These are phyloP conservation scores for Gossypium raimondii DNA, from an alignment of 345 rosid genomes.

Conservation along the genomic window DNA sequence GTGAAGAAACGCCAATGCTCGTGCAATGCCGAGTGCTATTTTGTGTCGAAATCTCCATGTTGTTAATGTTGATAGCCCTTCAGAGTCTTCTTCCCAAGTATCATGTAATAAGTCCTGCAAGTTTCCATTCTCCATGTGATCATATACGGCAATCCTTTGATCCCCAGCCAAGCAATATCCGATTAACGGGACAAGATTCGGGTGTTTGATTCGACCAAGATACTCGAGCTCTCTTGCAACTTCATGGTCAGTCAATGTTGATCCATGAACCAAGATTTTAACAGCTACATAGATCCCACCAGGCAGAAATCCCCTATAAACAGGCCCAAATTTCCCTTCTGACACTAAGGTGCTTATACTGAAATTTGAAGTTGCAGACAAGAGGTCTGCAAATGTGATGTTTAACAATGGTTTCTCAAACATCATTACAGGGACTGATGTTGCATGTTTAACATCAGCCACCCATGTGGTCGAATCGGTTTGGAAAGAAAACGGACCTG, in stretches of 20 bases:
- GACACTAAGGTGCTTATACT: slow-evolving; percentile 79
- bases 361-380: slow-evolving; percentile 81
- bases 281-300: slow-evolving; percentile 94
- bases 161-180: slow-evolving; percentile 94
- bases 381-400: slow-evolving; percentile 83
- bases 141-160: slow-evolving; percentile 86
- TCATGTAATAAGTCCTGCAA: slow-evolving; percentile 83
- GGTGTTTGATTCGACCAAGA: slow-evolving; percentile 85
- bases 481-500: slow-evolving; percentile 87
- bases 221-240: slow-evolving; percentile 83
- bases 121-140: slow-evolving; percentile 96
- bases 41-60: slow-evolving; percentile 83
- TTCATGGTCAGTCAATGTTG: slow-evolving; percentile 83
- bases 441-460: slow-evolving; percentile 89
- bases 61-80: slow-evolving; percentile 37
- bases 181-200: slow-evolving; percentile 80
- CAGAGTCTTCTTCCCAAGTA: slow-evolving; percentile 75
- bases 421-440: slow-evolving; percentile 61
- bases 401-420: slow-evolving; percentile 88
- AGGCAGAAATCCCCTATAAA: slow-evolving; percentile 79
- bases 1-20: slow-evolving; percentile 89
- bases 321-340: slow-evolving; percentile 93
- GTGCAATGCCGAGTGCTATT: slow-evolving; percentile 79
- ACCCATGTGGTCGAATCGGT: slow-evolving; percentile 93
- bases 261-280: slow-evolving; percentile 84